Conservation (phyloP, 768 basidiomycete genomes). For the Hemileccinum impolitum region DNA sequence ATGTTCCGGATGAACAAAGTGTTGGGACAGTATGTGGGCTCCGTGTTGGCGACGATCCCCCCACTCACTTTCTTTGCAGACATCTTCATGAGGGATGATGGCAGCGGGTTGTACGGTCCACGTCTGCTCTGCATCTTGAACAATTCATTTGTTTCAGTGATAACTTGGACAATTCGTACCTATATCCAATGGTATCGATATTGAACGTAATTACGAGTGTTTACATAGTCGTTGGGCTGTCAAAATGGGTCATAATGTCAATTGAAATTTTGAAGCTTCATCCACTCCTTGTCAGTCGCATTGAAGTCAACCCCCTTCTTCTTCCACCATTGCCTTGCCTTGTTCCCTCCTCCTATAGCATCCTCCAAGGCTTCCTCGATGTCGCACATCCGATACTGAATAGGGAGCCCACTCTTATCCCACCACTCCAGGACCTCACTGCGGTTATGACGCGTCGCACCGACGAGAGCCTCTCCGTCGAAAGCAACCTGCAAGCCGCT, state of each 20-base stretch:
- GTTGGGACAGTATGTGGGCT: constrained; percentile 59
- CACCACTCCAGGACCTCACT: constrained; percentile 88
- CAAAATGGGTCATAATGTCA: constrained; percentile 25
- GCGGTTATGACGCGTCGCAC: constrained; percentile 78
- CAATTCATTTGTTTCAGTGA: background rate
- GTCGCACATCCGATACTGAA: constrained; percentile 88
- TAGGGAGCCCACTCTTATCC: constrained; percentile 71
- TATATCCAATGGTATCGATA: background rate
- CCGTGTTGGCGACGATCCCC: background rate
- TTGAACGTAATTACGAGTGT: background rate
- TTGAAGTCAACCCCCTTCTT: constrained; percentile 79
- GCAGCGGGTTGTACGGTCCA: background rate
- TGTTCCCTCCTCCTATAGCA: constrained; percentile 75
- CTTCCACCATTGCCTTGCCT: constrained; percentile 78
- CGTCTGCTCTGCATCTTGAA: constrained; percentile 3
- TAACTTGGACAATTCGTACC: constrained; percentile 10
- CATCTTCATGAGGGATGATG: constrained; percentile 31
- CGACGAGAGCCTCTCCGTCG: constrained; percentile 74
- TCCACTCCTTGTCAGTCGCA: constrained; percentile 85
- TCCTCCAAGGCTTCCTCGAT: constrained; percentile 91
- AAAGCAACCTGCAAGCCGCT: constrained; percentile 76
- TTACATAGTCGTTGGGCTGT: background rate
- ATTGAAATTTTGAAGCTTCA: constrained; percentile 76
- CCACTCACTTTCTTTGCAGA: constrained; percentile 14
- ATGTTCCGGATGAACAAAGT: constrained; percentile 97